A percentile compares a stretch with the other conserved stretches of the same genome.
These are phyloP conservation scores for Chlamydomonas sp. DNA, from an alignment of 139 green algal genomes.

Conservation along the genomic window DNA sequence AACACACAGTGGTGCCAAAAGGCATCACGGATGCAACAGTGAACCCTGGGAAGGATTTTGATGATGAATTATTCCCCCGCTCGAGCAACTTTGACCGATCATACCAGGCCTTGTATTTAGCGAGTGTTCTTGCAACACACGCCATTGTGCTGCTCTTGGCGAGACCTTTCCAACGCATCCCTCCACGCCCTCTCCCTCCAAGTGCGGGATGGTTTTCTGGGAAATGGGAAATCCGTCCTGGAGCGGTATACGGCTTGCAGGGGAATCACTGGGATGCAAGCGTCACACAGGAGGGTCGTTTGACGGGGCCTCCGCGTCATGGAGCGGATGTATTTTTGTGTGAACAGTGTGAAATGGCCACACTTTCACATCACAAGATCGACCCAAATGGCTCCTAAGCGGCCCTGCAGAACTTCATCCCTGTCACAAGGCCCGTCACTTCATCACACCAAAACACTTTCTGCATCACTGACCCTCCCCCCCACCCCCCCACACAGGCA, in stretches of 20 bases:
- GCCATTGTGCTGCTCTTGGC: too few relatives aligned
- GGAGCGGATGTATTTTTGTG: neutral
- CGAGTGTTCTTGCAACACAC: too few relatives aligned
- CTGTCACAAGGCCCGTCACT: neutral
- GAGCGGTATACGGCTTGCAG: too few relatives aligned
- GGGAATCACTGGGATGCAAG: neutral
- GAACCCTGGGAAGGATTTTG: too few relatives aligned
- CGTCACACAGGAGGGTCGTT: neutral
- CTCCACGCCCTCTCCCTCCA: neutral
- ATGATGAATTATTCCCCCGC: too few relatives aligned
- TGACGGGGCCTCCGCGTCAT: neutral
- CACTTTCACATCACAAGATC: neutral
- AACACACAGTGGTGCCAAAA: too few relatives aligned
- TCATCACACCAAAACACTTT: neutral
- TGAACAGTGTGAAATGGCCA: neutral
- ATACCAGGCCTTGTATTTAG: too few relatives aligned
- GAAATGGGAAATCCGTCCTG: too few relatives aligned
- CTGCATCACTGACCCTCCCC: neutral
- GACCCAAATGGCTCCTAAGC: too few relatives aligned
- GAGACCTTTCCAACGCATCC: slow-evolving; percentile 1
- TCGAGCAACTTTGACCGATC: too few relatives aligned
- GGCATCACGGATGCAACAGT: too few relatives aligned
- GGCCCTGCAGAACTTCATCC: neutral
- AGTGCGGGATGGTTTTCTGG: neutral
- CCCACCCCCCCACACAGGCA: neutral